Evolutionary conservation across 2,329 filamentous ascomycete species (phyloP).

Genomic region (Trichoderma brevicompactum): DNA sequence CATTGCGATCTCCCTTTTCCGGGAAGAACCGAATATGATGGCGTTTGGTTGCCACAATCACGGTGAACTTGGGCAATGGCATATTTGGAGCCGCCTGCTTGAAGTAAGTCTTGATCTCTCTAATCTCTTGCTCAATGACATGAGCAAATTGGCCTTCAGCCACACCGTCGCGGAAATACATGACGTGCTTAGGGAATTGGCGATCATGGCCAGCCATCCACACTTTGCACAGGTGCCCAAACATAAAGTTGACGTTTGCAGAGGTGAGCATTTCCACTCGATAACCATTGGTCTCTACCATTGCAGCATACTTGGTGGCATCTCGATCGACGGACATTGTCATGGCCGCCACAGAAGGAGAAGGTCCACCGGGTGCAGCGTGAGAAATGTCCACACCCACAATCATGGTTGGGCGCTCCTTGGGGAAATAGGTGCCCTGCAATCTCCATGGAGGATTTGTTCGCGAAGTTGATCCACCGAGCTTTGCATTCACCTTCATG

Average conservation of each 20-base stretch:
- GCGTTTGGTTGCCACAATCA: slow-evolving; percentile 88
- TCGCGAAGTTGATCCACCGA: slow-evolving; percentile 77
- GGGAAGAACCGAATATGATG: slow-evolving; percentile 96
- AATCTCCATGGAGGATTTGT: slow-evolving; percentile 44
- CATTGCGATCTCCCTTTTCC: slow-evolving; percentile 69
- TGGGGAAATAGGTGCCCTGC: slow-evolving; percentile 43
- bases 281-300: slow-evolving; percentile 80
- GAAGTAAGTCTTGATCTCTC: slow-evolving; percentile 68
- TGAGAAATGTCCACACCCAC: slow-evolving; percentile 94
- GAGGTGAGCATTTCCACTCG: slow-evolving; percentile 78
- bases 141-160: slow-evolving; percentile 83
- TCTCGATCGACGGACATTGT: slow-evolving; percentile 77
- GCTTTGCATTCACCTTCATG: slow-evolving; percentile 97
- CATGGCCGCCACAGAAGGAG: slow-evolving; percentile 83
- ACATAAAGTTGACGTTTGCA: slow-evolving; percentile 66
- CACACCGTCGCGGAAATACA: slow-evolving; percentile 94
- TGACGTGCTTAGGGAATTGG: slow-evolving; percentile 68
- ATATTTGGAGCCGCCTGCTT: slow-evolving; percentile 44
- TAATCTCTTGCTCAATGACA: slow-evolving; percentile 78
- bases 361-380: slow-evolving; percentile 66
- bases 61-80: slow-evolving; percentile 70
- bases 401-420: slow-evolving; percentile 69
- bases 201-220: slow-evolving; percentile 64
- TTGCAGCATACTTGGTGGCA: slow-evolving; percentile 76
- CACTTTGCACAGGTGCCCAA: slow-evolving; percentile 64